phyloP scores from a whole-genome alignment of 495 filamentous ascomycete genomes.

The Hyaloscypha bicolor region DNA sequence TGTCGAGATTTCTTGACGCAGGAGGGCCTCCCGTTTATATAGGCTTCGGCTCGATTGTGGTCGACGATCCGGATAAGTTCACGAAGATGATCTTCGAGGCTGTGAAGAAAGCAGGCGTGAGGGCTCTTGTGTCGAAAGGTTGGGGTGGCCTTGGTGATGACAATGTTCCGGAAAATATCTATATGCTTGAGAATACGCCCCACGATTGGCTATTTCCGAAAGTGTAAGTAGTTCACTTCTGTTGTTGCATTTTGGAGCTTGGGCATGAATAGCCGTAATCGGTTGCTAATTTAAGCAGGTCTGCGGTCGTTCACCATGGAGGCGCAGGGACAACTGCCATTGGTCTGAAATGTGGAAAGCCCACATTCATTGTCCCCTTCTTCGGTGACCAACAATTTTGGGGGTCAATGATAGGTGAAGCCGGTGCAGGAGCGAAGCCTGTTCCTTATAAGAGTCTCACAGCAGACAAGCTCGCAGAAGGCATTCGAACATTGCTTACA shows the following conservation, averaged over 20 bases:
- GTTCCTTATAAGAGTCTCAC: slow-evolving; percentile 74
- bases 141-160: slow-evolving; percentile 67
- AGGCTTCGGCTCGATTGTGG: slow-evolving; percentile 70
- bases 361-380: slow-evolving; percentile 69
- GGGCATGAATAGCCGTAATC: no score
- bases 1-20: slow-evolving; percentile 56
- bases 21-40: slow-evolving; percentile 65
- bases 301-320: slow-evolving; percentile 65
- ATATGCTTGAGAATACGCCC: slow-evolving; percentile 65
- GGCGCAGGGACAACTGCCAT: slow-evolving; percentile 70
- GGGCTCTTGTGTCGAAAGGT: slow-evolving; percentile 66
- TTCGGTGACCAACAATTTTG: slow-evolving; percentile 82
- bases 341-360: slow-evolving; percentile 62
- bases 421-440: slow-evolving; percentile 67
- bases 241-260: background rate
- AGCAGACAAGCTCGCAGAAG: slow-evolving; percentile 64
- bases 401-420: slow-evolving; percentile 70
- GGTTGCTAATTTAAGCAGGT: slow-evolving; percentile 5
- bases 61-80: slow-evolving; percentile 64
- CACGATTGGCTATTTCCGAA: slow-evolving; percentile 71
- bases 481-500: slow-evolving; percentile 66
- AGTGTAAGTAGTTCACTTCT: slow-evolving; percentile 33
- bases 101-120: slow-evolving; percentile 57
- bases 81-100: slow-evolving; percentile 65
- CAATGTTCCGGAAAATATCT: slow-evolving; percentile 58